phyloP scores from a whole-genome alignment of 2,329 filamentous ascomycete species.

The Lithohypha guttulata region DNA sequence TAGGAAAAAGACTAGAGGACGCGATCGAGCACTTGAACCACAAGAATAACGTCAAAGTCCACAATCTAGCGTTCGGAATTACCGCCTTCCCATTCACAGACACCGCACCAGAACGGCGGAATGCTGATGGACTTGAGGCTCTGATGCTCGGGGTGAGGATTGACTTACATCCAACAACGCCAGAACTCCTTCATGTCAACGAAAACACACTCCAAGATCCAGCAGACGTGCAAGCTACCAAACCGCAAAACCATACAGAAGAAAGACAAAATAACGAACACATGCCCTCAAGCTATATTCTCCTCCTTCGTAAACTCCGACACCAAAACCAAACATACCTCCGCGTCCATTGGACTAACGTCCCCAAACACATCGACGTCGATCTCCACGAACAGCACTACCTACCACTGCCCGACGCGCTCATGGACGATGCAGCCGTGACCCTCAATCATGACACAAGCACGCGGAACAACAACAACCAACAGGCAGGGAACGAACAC shows the following conservation, averaged over 20 bases:
- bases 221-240: too few relatives aligned
- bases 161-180: neutral
- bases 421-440: conserved; percentile 12
- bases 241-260: too few relatives aligned
- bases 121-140: too few relatives aligned
- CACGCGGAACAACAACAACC: neutral
- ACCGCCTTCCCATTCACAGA: conserved; percentile 38
- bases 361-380: conserved; percentile 35
- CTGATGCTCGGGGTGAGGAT: conserved; percentile 5
- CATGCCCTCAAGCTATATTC: conserved; percentile 22
- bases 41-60: conserved; percentile 27
- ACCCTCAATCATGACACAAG: conserved; percentile 19
- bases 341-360: conserved; percentile 32
- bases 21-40: neutral
- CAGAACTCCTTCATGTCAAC: too few relatives aligned
- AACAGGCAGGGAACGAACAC: conserved; percentile 28
- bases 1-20: conserved; percentile 19
- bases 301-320: neutral
- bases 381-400: conserved; percentile 29
- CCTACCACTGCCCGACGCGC: conserved; percentile 22
- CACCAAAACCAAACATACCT: conserved; percentile 5
- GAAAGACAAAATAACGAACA: conserved; percentile 10
- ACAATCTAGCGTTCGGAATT: conserved; percentile 35
- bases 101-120: conserved; percentile 28
- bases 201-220: too few relatives aligned